Percentiles rank a stretch among this genome's conserved stretches.
Evolutionary conservation across 2,329 filamentous ascomycete genomes (phyloP).

Genomic region (Cladophialophora exuberans): DNA sequence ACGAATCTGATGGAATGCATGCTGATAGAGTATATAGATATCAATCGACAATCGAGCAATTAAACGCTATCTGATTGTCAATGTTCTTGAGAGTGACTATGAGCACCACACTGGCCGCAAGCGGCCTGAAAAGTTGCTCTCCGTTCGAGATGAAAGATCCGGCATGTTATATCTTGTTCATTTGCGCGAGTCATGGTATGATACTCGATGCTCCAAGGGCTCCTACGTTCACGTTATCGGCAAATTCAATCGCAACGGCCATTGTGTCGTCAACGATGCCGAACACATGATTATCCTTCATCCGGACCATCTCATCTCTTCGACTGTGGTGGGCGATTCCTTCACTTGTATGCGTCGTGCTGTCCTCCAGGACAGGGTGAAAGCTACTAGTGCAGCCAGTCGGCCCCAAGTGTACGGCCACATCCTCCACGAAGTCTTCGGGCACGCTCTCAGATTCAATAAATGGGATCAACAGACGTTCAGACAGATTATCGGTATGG

Average conservation of each 20-base stretch:
- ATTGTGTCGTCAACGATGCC: conserved; percentile 80
- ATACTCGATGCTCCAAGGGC: conserved; percentile 73
- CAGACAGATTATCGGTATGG: conserved; percentile 65
- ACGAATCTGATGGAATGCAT: conserved; percentile 46
- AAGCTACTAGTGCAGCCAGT: conserved; percentile 80
- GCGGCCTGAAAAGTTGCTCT: conserved; percentile 74
- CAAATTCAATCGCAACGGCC: conserved; percentile 68
- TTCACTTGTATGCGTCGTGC: conserved; percentile 89
- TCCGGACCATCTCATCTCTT: conserved; percentile 91
- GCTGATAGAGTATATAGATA: conserved; percentile 72
- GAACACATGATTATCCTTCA: conserved; percentile 87
- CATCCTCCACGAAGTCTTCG: conserved; percentile 93
- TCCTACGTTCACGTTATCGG: conserved; percentile 88
- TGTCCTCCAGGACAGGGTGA: conserved; percentile 92
- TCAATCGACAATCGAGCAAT: conserved; percentile 68
- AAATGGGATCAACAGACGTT: conserved; percentile 75
- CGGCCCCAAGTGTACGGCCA: conserved; percentile 88
- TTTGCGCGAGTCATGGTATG: conserved; percentile 83
- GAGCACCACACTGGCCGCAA: conserved; percentile 63
- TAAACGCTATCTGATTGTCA: conserved; percentile 82
- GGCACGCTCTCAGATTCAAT: conserved; percentile 83
- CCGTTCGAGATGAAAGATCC: conserved; percentile 78
- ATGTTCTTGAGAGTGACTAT: conserved; percentile 72
- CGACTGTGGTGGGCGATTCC: conserved; percentile 94
- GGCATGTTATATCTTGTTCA: conserved; percentile 69